Evolutionary conservation across 495 filamentous ascomycete genomes (phyloP), one percentile per base, ranked within the genome.

Genomic region (Aspergillus steynii): DNA sequence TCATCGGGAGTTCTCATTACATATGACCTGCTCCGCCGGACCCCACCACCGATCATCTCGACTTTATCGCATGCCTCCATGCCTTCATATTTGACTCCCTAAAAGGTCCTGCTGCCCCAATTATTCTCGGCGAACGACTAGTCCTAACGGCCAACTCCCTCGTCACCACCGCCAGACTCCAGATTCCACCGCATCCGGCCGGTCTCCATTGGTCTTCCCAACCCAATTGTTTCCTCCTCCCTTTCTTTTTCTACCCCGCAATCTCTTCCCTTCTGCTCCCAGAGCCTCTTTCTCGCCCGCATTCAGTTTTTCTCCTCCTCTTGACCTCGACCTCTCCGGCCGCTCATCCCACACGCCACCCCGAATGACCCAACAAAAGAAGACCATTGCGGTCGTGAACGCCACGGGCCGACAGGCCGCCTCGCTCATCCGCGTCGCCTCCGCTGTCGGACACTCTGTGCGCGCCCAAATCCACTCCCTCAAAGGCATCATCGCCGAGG

Each of bases 381-480:
- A 93, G 77, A 93, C 87, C 52, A 92, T 97, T 65, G 93, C 91
- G 65, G 88, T 95, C 68, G 92, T 97, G 72, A 98, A 98, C 75
- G 88, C 89, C 73, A 90, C 89, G 63, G 94, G 94, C 61, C 88
- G 94, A 62, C 94, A 98, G 82, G 91, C 93, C 32, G 94, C 94
- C 49, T 96, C 92, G 45, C 84, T 98, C 70, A 92, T 96, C 57
- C 88, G 94, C 51, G 93, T 96, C 66, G 94, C 93, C 26, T 89
- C 90, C 9, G 94, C 94, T 32, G 88, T 98, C 26, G 94, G 94
- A 56, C 96, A 95, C 77, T 82, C 87, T 66, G 93, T 98, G 20
- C 87, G 91, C 65, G 94, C 93, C 14, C 94, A 98, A 73, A 80
- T 97, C 64, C 85, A 91, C 64, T 91, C 91, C 63, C 83, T 89